A percentile compares a stretch with the other conserved stretches of the same genome.
These are phyloP conservation scores for Candida caryicola DNA, from an alignment of 805 yeast genomes.

Conservation along the genomic window DNA sequence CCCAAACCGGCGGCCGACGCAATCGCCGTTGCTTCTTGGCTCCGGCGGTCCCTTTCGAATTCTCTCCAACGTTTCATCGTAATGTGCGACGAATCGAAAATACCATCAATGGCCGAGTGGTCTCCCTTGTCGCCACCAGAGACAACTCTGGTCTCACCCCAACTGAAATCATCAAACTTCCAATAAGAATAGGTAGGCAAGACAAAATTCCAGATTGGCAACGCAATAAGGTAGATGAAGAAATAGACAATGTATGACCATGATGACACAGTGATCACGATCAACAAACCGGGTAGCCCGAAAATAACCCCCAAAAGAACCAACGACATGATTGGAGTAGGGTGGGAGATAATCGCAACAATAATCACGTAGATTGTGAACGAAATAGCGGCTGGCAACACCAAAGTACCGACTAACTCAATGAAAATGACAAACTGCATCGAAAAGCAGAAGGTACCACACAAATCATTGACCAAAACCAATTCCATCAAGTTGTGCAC, in stretches of 20 bases:
- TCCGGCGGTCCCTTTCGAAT: constrained; percentile 68
- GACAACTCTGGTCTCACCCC: constrained; percentile 94
- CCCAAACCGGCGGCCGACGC: constrained; percentile 1
- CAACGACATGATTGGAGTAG: constrained; percentile 77
- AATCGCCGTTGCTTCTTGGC: constrained; percentile 19
- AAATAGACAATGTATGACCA: constrained; percentile 75
- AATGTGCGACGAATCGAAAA: constrained; percentile 87
- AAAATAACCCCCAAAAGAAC: constrained; percentile 72
- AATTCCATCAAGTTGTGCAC: constrained; percentile 90
- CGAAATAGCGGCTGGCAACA: constrained; percentile 82
- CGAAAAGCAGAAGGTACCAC: constrained; percentile 93
- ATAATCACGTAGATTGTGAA: constrained; percentile 79
- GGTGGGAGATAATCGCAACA: constrained; percentile 63
- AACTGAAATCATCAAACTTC: constrained; percentile 94
- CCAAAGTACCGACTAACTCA: constrained; percentile 83
- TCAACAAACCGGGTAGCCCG: constrained; percentile 81
- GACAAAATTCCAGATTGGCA: constrained; percentile 93
- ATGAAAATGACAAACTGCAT: constrained; percentile 89
- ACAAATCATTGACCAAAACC: constrained; percentile 76
- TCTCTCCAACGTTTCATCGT: constrained; percentile 94
- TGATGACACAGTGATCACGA: constrained; percentile 77
- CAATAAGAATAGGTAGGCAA: constrained; percentile 85
- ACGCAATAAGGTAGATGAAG: constrained; percentile 69
- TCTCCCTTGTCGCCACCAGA: constrained; percentile 62
- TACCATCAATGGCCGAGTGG: constrained; percentile 72